Evolutionary conservation across 495 filamentous ascomycete species (phyloP).

Genomic region (Lichenothelia convexa): DNA sequence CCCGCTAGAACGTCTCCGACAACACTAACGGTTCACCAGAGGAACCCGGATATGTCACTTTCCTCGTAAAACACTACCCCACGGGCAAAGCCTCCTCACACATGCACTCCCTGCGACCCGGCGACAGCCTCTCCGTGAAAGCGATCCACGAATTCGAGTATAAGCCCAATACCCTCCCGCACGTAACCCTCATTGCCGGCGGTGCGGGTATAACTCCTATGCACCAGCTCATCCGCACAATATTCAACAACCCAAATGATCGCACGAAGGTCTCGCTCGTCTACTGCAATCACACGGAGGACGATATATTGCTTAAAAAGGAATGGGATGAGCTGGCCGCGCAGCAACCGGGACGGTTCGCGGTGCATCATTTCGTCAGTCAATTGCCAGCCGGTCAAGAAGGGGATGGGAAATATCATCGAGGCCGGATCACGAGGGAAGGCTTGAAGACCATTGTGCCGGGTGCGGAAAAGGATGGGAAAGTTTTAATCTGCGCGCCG

Average conservation of each 20-base stretch:
- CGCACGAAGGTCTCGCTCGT: constrained; percentile 30
- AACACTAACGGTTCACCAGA: no score
- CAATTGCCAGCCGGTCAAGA: constrained; percentile 18
- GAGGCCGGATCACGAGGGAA: constrained; percentile 20
- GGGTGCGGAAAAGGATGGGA: no score
- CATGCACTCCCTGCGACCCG: constrained; percentile 41
- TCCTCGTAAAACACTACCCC: constrained; percentile 48
- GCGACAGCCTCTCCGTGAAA: constrained; percentile 35
- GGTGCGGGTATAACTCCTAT: constrained; percentile 41
- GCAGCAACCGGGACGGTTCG: constrained; percentile 24
- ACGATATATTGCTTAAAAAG: constrained; percentile 13
- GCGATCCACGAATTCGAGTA: constrained; percentile 34
- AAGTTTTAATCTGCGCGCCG: no score
- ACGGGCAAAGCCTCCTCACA: constrained; percentile 41
- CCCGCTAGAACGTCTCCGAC: no score
- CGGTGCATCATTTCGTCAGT: constrained; percentile 29
- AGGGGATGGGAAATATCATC: no score
- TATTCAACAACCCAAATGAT: constrained; percentile 31
- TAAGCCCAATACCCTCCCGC: constrained; percentile 27
- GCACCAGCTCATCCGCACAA: constrained; percentile 34
- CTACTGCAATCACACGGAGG: constrained; percentile 18
- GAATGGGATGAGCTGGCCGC: constrained; percentile 30
- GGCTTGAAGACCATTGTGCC: constrained; percentile 14
- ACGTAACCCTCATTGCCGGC: constrained; percentile 40
- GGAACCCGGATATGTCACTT: constrained; percentile 31